Conservation (phyloP, 2,329 filamentous ascomycete species). For the Dothistroma septosporum region DNA sequence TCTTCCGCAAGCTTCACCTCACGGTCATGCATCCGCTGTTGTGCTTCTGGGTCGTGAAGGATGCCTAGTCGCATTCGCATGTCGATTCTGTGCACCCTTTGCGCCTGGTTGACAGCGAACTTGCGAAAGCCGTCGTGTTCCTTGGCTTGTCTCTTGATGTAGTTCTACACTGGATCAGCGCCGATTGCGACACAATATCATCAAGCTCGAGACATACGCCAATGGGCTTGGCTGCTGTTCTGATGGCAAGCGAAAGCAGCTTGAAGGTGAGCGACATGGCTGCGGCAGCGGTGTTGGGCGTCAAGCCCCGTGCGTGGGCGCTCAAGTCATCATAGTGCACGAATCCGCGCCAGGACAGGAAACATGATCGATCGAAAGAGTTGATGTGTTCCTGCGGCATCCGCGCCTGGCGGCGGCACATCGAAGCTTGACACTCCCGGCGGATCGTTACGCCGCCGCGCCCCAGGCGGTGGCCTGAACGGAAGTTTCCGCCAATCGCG, state of each 20-base stretch:
- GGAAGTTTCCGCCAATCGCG: too few species aligned
- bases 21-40: constrained; percentile 49
- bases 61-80: constrained; percentile 65
- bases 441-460: background rate
- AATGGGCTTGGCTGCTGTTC: constrained; percentile 65
- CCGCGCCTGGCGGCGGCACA: background rate
- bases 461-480: too few species aligned
- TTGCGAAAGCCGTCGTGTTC: constrained; percentile 64
- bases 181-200: background rate
- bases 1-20: constrained; percentile 55
- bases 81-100: constrained; percentile 61
- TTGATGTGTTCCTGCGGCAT: background rate
- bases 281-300: constrained; percentile 2
- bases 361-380: background rate
- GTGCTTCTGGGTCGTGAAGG: constrained; percentile 57
- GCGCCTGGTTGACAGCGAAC: constrained; percentile 59
- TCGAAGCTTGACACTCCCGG: background rate
- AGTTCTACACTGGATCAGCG: constrained; percentile 47
- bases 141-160: constrained; percentile 63
- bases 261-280: constrained; percentile 63
- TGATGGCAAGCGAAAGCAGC: constrained; percentile 60
- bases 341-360: background rate
- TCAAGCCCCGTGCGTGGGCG: constrained; percentile 6
- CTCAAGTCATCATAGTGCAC: constrained; percentile 13
- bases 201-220: constrained; percentile 49